Percentiles rank a stretch among this genome's conserved stretches.
These are phyloP conservation scores for Leucosporidium yakuticum DNA, from an alignment of 768 basidiomycete species.

Conservation along the genomic window DNA sequence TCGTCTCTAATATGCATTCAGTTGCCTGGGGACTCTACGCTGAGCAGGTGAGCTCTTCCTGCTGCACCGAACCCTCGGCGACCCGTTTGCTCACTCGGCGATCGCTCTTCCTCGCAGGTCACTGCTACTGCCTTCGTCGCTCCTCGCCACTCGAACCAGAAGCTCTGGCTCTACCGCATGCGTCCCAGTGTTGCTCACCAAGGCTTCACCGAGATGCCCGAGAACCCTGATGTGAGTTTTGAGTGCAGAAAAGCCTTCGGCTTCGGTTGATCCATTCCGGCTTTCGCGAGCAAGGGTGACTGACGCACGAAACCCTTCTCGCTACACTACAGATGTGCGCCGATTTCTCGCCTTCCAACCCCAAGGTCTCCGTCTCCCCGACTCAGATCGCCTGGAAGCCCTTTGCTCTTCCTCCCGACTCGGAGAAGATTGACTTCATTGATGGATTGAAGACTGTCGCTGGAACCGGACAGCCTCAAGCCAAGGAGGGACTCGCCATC, in stretches of 20 bases:
- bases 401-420: conserved; percentile 51
- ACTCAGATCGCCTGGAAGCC: conserved; percentile 65
- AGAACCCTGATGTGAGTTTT: conserved; percentile 50
- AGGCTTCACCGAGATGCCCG: conserved; percentile 54
- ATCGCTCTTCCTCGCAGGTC: background rate
- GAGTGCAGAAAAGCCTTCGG: background rate
- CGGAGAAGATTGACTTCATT: conserved; percentile 53
- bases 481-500: conserved; percentile 61
- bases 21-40: conserved; percentile 59
- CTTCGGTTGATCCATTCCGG: background rate
- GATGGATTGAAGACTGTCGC: conserved; percentile 56
- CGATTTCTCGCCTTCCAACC: conserved; percentile 57
- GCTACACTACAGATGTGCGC: conserved; percentile 48
- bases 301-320: background rate
- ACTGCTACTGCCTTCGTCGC: conserved; percentile 54
- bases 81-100: no score
- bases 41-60: conserved; percentile 46
- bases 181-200: conserved; percentile 55
- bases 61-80: background rate
- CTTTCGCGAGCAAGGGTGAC: background rate
- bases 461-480: conserved; percentile 59
- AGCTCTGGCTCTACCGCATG: conserved; percentile 62
- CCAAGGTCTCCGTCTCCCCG: conserved; percentile 57
- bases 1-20: background rate
- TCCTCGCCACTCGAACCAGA: conserved; percentile 54